Conservation (phyloP, 2,329 filamentous ascomycete species). For the Boeremia lycopersici region DNA sequence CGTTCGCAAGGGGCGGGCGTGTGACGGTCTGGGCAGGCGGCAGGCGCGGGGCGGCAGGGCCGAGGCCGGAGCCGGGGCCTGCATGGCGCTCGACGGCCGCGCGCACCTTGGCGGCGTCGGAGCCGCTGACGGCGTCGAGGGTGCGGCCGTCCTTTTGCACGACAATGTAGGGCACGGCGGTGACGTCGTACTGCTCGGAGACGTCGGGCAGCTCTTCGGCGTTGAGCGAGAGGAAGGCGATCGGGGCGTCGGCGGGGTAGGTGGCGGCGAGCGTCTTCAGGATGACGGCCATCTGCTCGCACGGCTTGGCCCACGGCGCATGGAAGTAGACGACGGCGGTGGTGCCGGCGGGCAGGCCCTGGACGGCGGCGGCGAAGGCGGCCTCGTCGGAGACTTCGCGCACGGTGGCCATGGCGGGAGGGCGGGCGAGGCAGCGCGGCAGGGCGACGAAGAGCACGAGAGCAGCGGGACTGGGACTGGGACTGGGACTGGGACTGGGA, state of each 20-base stretch:
- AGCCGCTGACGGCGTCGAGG: constrained; percentile 86
- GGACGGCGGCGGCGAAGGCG: constrained; percentile 73
- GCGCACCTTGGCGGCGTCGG: constrained; percentile 84
- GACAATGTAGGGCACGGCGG: constrained; percentile 90
- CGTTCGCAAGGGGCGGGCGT: constrained; percentile 50
- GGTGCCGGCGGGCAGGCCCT: constrained; percentile 70
- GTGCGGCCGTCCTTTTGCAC: constrained; percentile 76
- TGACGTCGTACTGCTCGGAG: constrained; percentile 90
- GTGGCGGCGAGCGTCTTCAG: constrained; percentile 84
- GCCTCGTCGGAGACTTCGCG: constrained; percentile 75
- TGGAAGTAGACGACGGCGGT: constrained; percentile 92
- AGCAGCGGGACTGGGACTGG: neutral
- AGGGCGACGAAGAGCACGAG: neutral
- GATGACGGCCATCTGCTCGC: constrained; percentile 89
- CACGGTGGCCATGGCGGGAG: constrained; percentile 59
- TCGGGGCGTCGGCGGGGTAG: constrained; percentile 73
- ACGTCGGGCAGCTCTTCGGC: constrained; percentile 93
- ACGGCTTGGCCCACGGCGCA: constrained; percentile 94
- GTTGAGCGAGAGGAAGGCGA: constrained; percentile 88
- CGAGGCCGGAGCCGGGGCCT: constrained; percentile 53
- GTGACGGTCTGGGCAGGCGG: constrained; percentile 52
- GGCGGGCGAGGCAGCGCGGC: neutral
- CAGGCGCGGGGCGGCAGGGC: constrained; percentile 46
- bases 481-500: too few relatives aligned
- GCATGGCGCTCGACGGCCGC: constrained; percentile 84